Percentiles rank a stretch among this genome's conserved stretches.
These are phyloP conservation scores for Sphenostylis stenocarpa DNA, from an alignment of 306 rosid species.

Conservation along the genomic window DNA sequence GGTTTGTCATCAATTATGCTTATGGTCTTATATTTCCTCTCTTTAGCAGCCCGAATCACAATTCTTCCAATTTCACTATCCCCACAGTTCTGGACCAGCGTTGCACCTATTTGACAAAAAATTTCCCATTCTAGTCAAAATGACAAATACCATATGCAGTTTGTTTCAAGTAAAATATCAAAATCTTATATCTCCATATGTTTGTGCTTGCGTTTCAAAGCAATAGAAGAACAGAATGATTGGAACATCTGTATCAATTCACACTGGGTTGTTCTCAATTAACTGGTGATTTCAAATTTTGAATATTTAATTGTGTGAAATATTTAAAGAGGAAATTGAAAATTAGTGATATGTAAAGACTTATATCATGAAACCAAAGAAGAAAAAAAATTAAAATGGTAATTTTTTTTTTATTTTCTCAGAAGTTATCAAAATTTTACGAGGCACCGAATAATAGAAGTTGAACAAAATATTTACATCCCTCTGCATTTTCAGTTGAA, in stretches of 20 bases:
- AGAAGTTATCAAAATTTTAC: too few species aligned
- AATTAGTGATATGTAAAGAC: too few species aligned
- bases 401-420: not conserved
- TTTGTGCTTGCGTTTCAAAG: not conserved
- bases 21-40: constrained; percentile 15
- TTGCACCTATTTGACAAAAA: constrained; percentile 15
- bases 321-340: too few species aligned
- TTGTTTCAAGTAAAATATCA: not conserved
- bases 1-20: constrained; percentile 12
- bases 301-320: too few species aligned
- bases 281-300: too few species aligned
- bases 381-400: not conserved
- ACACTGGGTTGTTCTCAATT: too few species aligned
- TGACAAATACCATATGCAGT: not conserved
- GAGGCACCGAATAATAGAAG: not conserved
- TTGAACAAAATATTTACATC: not conserved
- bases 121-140: not conserved
- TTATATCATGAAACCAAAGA: not conserved
- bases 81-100: constrained; percentile 14
- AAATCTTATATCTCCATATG: not conserved
- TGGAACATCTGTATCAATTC: not conserved
- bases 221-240: not conserved
- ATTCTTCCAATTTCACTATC: constrained; percentile 16
- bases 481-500: not conserved
- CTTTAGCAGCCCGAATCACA: constrained; percentile 10